Evolutionary conservation across 1,139 yeast species (phyloP).

Genomic region (Pichia sp.): DNA sequence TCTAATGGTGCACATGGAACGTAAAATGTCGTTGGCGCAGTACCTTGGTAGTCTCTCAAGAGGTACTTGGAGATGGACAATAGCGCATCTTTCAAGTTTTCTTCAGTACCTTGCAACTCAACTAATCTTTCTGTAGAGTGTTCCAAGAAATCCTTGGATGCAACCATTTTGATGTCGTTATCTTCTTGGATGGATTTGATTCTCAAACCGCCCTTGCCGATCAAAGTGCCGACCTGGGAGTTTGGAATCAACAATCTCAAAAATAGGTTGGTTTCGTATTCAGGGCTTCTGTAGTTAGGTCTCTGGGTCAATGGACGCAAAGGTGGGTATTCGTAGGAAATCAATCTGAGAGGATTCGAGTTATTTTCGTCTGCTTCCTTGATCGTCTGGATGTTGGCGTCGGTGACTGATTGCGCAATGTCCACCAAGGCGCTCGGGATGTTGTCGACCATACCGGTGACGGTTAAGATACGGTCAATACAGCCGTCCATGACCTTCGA

Average conservation of each 20-base stretch:
- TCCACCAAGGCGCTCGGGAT: conserved; percentile 69
- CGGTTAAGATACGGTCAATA: conserved; percentile 78
- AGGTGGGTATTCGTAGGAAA: conserved; percentile 54
- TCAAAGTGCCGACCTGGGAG: conserved; percentile 85
- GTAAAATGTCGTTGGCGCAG: conserved; percentile 63
- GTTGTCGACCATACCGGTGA: conserved; percentile 72
- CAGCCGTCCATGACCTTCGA: conserved; percentile 79
- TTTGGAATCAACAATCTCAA: conserved; percentile 77
- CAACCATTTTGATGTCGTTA: conserved; percentile 75
- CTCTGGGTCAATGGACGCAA: conserved; percentile 54
- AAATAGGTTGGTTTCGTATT: conserved; percentile 42
- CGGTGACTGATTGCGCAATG: conserved; percentile 61
- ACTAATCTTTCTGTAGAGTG: conserved; percentile 84
- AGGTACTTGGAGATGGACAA: conserved; percentile 68
- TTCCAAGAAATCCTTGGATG: conserved; percentile 79
- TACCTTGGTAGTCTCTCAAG: conserved; percentile 65
- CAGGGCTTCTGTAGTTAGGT: conserved; percentile 45
- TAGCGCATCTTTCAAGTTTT: conserved; percentile 54
- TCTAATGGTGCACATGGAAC: conserved; percentile 45
- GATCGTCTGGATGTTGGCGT: conserved; percentile 32
- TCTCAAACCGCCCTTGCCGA: conserved; percentile 79
- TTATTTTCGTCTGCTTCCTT: conserved; percentile 20
- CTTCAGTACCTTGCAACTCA: conserved; percentile 80
- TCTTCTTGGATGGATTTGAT: conserved; percentile 76
- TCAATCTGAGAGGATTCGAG: conserved; percentile 28